Evolutionary conservation across 2,329 filamentous ascomycete species (phyloP), one percentile per base, ranked within the genome.

Genomic region (Diaporthe aspalathi): DNA sequence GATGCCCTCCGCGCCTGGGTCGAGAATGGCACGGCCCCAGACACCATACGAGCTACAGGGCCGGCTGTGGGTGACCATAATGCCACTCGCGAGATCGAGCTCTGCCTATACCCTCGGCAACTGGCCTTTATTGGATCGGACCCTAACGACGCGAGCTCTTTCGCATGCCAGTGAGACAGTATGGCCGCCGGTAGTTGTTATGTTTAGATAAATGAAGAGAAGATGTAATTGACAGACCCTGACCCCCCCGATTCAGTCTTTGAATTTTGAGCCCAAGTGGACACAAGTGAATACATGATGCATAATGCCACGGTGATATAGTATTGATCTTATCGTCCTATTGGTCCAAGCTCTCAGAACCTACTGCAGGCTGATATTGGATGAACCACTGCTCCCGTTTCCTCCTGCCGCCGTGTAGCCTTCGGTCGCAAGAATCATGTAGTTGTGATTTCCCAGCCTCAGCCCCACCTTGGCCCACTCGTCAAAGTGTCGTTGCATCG

Each of bases 391-490:
- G 68, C 78, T 79, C 2, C 74, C 74, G 50, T 76, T 79, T 5
- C 83, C 82, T 54, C 79, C 82, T 87, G 85, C 1, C 5, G 60
- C 60, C 14, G 60, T 65, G 17, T 65, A 65, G 12, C 60, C 60
- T n/a, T 65, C 60, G 8, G 83, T 85, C 3, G 85, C 86, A 27
- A 87, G 77, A 68, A 88, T 86, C 79, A 84, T 83, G 76, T 89
- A 89, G 76, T 88, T 82, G 74, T 86, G 84, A 32, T 76, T 79
- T 2, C 87, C 87, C 12, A 89, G 75, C 40, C 79, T 81, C 79
- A 88, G 79, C 3, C 87, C 86, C 29, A 79, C 76, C 73, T 83
- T 82, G 14, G 79, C 76, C 87, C 88, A 90, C 29, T 85, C 86
- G 73, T 85, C 82, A 73, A 89, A 89, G 78, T 89, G 87, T 68